These are phyloP conservation scores for Ustilago bromivora DNA, from an alignment of 1,284 basidiomycete species.

Conservation along the genomic window DNA sequence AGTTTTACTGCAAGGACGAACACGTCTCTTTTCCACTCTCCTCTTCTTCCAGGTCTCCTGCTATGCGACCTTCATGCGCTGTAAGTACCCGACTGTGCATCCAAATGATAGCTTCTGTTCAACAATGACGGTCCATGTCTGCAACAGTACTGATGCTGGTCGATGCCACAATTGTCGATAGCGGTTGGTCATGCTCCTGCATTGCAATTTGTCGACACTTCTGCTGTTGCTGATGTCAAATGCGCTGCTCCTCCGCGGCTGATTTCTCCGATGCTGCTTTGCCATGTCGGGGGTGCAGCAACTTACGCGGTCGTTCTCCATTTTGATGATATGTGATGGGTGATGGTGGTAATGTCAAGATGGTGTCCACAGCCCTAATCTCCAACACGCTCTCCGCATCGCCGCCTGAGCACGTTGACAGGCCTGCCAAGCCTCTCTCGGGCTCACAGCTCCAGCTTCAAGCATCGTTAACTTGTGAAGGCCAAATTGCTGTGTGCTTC, in stretches of 20 bases:
- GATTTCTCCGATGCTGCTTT: conserved; percentile 33
- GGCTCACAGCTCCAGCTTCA: too few relatives aligned
- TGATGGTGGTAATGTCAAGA: conserved; percentile 39
- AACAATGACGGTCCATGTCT: background rate
- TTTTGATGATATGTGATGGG: conserved; percentile 65
- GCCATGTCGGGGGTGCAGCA: conserved; percentile 16
- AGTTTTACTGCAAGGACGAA: background rate
- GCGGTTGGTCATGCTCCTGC: background rate
- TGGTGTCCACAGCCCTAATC: conserved; percentile 7
- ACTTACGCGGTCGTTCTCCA: conserved; percentile 73
- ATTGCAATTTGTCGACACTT: background rate
- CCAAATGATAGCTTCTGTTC: too few relatives aligned
- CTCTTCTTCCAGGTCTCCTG: background rate
- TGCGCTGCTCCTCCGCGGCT: conserved; percentile 24
- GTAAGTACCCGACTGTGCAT: too few relatives aligned
- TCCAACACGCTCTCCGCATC: conserved; percentile 2
- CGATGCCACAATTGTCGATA: background rate
- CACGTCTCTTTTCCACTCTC: background rate
- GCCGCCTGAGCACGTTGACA: background rate
- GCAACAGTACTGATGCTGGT: too few relatives aligned
- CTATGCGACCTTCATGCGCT: background rate
- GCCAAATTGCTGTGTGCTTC: background rate
- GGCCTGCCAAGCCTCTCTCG: background rate
- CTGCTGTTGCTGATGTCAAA: conserved; percentile 5
- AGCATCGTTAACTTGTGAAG: too few relatives aligned